These are phyloP conservation scores for Camellia japonica DNA, from an alignment of 148 eudicot genomes.

Conservation along the genomic window DNA sequence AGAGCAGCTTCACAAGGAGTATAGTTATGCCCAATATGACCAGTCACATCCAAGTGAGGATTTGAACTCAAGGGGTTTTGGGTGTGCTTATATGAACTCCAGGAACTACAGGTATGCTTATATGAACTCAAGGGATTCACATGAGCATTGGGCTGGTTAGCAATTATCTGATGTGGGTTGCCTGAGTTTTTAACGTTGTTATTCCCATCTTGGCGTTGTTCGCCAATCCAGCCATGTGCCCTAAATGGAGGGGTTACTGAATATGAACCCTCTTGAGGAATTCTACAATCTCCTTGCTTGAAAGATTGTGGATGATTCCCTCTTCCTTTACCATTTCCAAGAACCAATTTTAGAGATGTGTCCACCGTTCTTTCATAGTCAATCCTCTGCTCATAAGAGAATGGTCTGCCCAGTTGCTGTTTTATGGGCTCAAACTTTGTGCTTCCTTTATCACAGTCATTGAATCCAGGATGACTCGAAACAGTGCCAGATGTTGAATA, in stretches of 20 bases:
- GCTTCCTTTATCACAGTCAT: background rate
- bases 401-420: too few species aligned
- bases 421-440: background rate
- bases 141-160: background rate
- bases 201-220: too few species aligned
- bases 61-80: background rate
- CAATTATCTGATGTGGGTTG: background rate
- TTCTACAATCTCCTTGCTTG: conserved; percentile 1
- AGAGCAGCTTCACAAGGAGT: too few species aligned
- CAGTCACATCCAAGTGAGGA: background rate
- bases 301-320: conserved; percentile 11
- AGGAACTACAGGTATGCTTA: background rate
- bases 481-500: conserved; percentile 3
- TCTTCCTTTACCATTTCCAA: conserved; percentile 2
- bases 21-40: background rate
- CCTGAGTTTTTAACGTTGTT: background rate
- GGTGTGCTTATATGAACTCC: background rate
- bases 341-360: conserved; percentile 5
- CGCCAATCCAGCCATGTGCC: too few species aligned
- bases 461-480: background rate
- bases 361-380: background rate
- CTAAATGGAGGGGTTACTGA: background rate
- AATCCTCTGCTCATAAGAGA: background rate
- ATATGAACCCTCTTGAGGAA: background rate
- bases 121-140: background rate